Evolutionary conservation across 2,329 filamentous ascomycete genomes (phyloP), one percentile per base, ranked within the genome.

Genomic region (Fusarium coicis): DNA sequence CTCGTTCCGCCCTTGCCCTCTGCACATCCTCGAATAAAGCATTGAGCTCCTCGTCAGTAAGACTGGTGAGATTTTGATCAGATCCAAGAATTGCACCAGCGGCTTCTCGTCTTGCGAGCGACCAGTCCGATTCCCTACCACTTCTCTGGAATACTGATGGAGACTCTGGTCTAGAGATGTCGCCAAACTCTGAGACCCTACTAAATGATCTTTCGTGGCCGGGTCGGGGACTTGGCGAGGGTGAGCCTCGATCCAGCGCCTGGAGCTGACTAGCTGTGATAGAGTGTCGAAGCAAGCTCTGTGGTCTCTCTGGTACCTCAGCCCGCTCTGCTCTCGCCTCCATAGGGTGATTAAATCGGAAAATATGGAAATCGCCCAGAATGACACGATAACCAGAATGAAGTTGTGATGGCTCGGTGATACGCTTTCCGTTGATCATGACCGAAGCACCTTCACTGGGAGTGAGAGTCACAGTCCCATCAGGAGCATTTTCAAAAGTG

Each of bases 301-400:
- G 91, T 71, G 69, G 69, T 37, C 69, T 72, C 40, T 93, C 79
- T 15, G 66, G 66, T 19, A 81, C 93, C 78, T 97, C 94, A 18
- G 94, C 95, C 61, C 96, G 87, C 83, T 99, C 96, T 7, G 95
- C 96, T 66, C 94, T 91, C 36, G 96, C 96, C 84, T 99, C 96
- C 86, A 97, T 93, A 1, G 96, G 96, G 80, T 99, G 95, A 78
- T 98, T 99, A 86, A 99, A 99, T 63, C 96, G 89, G 84, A 99
- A 98, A 69, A 99, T 99, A 81, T 99, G 96, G 77, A 99, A 99
- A 82, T 99, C 96, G 44, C 96, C 96, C 15, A 99, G 87, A 71
- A 99, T 99, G 60, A 99, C 93, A 70, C 96, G 93, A 80, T 95
- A 97, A 10, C 96, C 96, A 77, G 95, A 98, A 79, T 95, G 92